phyloP scores from a whole-genome alignment of 2,329 filamentous ascomycete species.

The Trichoderma sp. region DNA sequence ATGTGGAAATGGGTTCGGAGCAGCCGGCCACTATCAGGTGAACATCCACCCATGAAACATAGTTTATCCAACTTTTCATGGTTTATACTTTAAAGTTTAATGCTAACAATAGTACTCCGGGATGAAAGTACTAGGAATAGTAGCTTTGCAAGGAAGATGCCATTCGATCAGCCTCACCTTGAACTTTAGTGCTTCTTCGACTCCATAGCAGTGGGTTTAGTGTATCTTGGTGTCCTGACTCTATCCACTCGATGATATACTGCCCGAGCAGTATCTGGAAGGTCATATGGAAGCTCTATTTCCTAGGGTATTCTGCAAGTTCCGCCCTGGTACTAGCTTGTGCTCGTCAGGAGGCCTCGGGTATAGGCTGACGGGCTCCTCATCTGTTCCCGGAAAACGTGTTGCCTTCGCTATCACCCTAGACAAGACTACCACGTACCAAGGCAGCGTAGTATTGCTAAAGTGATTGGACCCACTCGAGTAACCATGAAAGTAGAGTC shows the following conservation, averaged over 20 bases:
- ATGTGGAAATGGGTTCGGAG: not conserved
- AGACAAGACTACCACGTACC: not conserved
- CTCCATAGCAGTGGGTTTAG: not conserved
- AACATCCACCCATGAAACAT: not conserved
- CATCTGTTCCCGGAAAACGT: not conserved
- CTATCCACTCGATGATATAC: not conserved
- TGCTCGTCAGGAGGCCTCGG: not conserved
- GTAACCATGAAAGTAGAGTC: slow-evolving; percentile 16
- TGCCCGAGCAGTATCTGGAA: not conserved
- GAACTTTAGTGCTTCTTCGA: not conserved
- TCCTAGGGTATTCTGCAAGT: not conserved
- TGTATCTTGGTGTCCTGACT: not conserved
- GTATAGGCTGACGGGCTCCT: not conserved
- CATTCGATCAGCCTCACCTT: not conserved
- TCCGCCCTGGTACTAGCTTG: not conserved
- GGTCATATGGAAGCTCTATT: not conserved
- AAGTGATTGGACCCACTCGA: not conserved
- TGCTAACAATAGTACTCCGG: not conserved
- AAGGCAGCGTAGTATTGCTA: not conserved
- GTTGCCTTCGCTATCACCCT: not conserved
- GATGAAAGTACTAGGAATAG: not conserved
- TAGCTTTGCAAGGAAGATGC: not conserved
- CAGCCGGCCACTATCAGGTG: not conserved
- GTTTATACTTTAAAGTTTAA: too few relatives aligned
- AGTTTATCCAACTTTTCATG: not conserved